A percentile compares a stretch with the other conserved stretches of the same genome.
Conservation (phyloP, 1,284 basidiomycete genomes). For the Trichosporon coremiiforme region DNA sequence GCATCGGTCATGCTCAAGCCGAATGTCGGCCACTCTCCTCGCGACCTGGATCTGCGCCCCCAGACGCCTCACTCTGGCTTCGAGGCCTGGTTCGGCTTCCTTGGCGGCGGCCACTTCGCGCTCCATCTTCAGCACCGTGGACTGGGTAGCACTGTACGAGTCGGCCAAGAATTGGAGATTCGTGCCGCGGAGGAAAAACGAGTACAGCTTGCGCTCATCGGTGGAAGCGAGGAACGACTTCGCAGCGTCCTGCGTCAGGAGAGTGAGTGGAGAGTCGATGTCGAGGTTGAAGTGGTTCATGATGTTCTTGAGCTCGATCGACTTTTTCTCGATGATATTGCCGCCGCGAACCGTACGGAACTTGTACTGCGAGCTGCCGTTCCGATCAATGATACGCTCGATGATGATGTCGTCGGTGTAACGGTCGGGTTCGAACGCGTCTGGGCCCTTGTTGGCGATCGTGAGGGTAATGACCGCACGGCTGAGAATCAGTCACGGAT, state of each 20-base stretch:
- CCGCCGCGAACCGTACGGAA: constrained; percentile 71
- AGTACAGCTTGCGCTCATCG: constrained; percentile 82
- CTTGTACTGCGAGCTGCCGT: constrained; percentile 77
- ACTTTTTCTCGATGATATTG: constrained; percentile 72
- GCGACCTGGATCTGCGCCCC: constrained; percentile 69
- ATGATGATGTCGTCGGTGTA: constrained; percentile 85
- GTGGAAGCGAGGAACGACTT: constrained; percentile 86
- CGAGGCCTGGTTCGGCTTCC: constrained; percentile 35
- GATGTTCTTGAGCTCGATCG: constrained; percentile 81
- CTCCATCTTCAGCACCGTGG: constrained; percentile 36
- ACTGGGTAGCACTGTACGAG: constrained; percentile 76
- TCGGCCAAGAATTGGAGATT: constrained; percentile 84
- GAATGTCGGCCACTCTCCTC: constrained; percentile 55
- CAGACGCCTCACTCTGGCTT: constrained; percentile 29
- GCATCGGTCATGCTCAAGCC: constrained; percentile 42
- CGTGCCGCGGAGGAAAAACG: constrained; percentile 95
- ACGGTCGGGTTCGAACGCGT: constrained; percentile 78
- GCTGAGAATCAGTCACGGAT: constrained; percentile 53
- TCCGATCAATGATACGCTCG: constrained; percentile 75
- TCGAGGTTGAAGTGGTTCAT: constrained; percentile 89
- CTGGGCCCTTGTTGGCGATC: constrained; percentile 84
- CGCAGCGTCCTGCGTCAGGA: constrained; percentile 82
- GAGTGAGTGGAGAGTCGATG: constrained; percentile 95
- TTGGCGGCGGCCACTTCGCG: constrained; percentile 31
- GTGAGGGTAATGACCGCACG: constrained; percentile 75